Evolutionary conservation across 768 basidiomycete species (phyloP).

Genomic region (Collybiopsis luxurians): DNA sequence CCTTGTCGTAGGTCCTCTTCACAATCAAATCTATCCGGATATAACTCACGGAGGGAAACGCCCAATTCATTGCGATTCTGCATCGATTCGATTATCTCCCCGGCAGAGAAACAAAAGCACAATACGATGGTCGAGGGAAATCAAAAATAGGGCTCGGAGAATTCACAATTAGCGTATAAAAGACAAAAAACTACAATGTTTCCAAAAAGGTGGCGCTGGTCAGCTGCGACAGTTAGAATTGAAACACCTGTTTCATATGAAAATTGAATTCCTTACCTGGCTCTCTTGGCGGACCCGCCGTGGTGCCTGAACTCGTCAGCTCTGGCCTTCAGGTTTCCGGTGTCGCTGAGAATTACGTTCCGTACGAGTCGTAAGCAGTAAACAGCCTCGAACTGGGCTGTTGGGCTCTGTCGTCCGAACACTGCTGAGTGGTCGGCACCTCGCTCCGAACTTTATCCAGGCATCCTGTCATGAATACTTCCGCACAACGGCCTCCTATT

Average conservation of each 20-base stretch:
- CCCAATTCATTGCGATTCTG: not conserved
- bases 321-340: no score
- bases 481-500: no score
- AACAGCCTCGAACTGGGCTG: no score
- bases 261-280: no score
- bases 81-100: not conserved
- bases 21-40: conserved; percentile 5
- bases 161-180: not conserved
- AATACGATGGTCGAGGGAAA: not conserved
- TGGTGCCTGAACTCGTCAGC: no score
- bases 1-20: not conserved
- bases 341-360: no score
- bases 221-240: not conserved
- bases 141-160: not conserved
- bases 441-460: no score
- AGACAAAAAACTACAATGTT: not conserved
- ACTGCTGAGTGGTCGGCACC: no score
- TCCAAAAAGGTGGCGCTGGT: not conserved
- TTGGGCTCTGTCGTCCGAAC: no score
- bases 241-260: not conserved
- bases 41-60: not conserved
- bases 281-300: no score
- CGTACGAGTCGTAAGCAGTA: no score
- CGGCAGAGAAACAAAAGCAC: not conserved
- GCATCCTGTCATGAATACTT: no score